A percentile compares a stretch with the other conserved stretches of the same genome.
These are phyloP conservation scores for Suillus placidus DNA, from an alignment of 768 basidiomycete genomes.

Conservation along the genomic window DNA sequence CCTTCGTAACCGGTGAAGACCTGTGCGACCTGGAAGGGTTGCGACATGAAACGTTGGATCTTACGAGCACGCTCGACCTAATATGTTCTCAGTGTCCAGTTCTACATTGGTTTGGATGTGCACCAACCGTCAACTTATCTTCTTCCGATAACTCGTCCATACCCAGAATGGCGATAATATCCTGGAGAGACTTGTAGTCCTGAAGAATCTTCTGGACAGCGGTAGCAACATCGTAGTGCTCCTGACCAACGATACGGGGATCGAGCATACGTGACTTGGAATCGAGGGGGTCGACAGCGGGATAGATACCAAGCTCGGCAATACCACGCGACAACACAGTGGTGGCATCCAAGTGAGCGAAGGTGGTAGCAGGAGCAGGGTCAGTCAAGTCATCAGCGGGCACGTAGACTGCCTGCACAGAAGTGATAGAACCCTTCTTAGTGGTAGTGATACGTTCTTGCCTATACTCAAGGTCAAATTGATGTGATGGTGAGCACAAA, in stretches of 20 bases:
- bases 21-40: slow-evolving; percentile 99
- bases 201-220: slow-evolving; percentile 97
- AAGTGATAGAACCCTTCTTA: slow-evolving; percentile 99
- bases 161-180: slow-evolving; percentile 99
- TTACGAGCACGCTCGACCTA: slow-evolving; percentile 97
- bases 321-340: slow-evolving; percentile 99
- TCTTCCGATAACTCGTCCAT: slow-evolving; percentile 99
- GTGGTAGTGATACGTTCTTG: slow-evolving; percentile 99
- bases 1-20: slow-evolving; percentile 99
- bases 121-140: slow-evolving; percentile 93
- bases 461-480: slow-evolving; percentile 44
- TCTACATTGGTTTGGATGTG: slow-evolving; percentile 6
- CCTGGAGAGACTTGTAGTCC: slow-evolving; percentile 96
- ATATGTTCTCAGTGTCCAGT: slow-evolving; percentile 5
- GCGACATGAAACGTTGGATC: slow-evolving; percentile 99
- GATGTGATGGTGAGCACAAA: background rate
- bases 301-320: slow-evolving; percentile 99
- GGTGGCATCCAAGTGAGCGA: slow-evolving; percentile 99
- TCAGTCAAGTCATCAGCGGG: slow-evolving; percentile 99
- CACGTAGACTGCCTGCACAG: slow-evolving; percentile 99
- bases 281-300: slow-evolving; percentile 98
- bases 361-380: slow-evolving; percentile 98
- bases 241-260: slow-evolving; percentile 94
- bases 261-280: slow-evolving; percentile 99
- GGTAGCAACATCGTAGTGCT: slow-evolving; percentile 96